These are phyloP conservation scores for Dothistroma pini DNA, from an alignment of 2,329 filamentous ascomycete species.

Conservation along the genomic window DNA sequence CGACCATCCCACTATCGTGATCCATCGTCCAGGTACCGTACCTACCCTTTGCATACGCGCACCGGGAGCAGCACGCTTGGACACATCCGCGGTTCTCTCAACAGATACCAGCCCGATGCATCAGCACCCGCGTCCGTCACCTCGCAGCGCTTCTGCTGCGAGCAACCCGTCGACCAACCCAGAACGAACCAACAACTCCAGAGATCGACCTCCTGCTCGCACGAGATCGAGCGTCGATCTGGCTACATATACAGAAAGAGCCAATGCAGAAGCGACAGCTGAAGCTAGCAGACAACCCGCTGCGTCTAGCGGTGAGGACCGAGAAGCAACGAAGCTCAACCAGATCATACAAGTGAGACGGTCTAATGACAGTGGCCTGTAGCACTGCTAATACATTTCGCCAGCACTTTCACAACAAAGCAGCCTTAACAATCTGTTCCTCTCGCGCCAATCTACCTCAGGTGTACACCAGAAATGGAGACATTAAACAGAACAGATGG, in stretches of 20 bases:
- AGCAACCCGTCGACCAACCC: slow-evolving; percentile 69
- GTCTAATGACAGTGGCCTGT: neutral
- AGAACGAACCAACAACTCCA: slow-evolving; percentile 65
- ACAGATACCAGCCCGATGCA: slow-evolving; percentile 60
- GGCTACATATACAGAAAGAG: slow-evolving; percentile 48
- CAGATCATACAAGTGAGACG: slow-evolving; percentile 80
- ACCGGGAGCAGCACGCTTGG: neutral
- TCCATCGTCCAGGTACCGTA: slow-evolving; percentile 1
- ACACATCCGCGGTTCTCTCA: neutral
- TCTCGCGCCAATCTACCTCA: slow-evolving; percentile 69
- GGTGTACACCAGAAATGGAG: slow-evolving; percentile 53
- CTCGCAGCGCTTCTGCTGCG: slow-evolving; percentile 68
- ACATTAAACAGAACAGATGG: slow-evolving; percentile 79
- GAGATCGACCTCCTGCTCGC: slow-evolving; percentile 56
- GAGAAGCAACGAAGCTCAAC: slow-evolving; percentile 77
- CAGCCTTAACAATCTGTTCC: slow-evolving; percentile 76
- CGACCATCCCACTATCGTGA: slow-evolving; percentile 19
- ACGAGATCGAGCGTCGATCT: slow-evolving; percentile 54
- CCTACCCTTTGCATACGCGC: neutral
- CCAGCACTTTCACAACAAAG: slow-evolving; percentile 89
- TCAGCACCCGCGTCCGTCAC: slow-evolving; percentile 77
- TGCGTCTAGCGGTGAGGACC: slow-evolving; percentile 44
- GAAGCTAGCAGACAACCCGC: slow-evolving; percentile 41
- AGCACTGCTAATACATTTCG: slow-evolving; percentile 11
- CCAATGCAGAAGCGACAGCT: slow-evolving; percentile 40